Conservation (phyloP, 768 basidiomycete genomes). For the Aureoboletus auriporus region DNA sequence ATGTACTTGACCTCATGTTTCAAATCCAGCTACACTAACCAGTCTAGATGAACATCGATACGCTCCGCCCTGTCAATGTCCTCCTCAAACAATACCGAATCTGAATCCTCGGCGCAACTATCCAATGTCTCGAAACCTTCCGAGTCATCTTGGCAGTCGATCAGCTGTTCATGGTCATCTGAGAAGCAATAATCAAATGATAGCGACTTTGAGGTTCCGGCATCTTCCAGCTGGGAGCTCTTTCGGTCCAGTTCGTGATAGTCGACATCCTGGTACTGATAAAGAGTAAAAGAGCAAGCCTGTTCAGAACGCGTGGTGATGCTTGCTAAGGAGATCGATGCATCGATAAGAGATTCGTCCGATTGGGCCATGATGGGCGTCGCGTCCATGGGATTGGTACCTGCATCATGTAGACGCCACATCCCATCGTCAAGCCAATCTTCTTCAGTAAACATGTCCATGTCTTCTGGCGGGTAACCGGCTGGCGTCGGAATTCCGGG, state of each 20-base stretch:
- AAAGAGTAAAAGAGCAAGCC: slow-evolving; percentile 8
- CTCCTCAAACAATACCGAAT: slow-evolving; percentile 15
- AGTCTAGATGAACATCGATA: slow-evolving; percentile 6
- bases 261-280: slow-evolving; percentile 16
- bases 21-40: slow-evolving; percentile 12
- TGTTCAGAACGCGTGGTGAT: slow-evolving; percentile 15
- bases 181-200: slow-evolving; percentile 11
- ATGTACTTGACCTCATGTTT: slow-evolving; percentile 15
- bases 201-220: slow-evolving; percentile 9
- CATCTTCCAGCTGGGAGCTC: slow-evolving; percentile 16
- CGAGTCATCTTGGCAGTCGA: neutral
- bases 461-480: slow-evolving; percentile 3
- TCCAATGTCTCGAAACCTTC: slow-evolving; percentile 13
- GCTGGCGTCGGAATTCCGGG: slow-evolving; percentile 9
- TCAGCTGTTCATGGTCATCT: slow-evolving; percentile 15
- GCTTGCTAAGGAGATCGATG: slow-evolving; percentile 12
- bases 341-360: slow-evolving; percentile 25
- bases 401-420: slow-evolving; percentile 11
- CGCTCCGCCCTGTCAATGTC: slow-evolving; percentile 2
- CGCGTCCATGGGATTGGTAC: neutral
- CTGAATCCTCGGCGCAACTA: slow-evolving; percentile 9
- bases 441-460: slow-evolving; percentile 15
- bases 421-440: slow-evolving; percentile 12
- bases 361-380: slow-evolving; percentile 7
- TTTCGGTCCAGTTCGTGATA: slow-evolving; percentile 1